A percentile compares a stretch with the other conserved stretches of the same genome.
These are phyloP conservation scores for Malania oleifera DNA, from an alignment of 164 flowering plant genomes.

Conservation along the genomic window DNA sequence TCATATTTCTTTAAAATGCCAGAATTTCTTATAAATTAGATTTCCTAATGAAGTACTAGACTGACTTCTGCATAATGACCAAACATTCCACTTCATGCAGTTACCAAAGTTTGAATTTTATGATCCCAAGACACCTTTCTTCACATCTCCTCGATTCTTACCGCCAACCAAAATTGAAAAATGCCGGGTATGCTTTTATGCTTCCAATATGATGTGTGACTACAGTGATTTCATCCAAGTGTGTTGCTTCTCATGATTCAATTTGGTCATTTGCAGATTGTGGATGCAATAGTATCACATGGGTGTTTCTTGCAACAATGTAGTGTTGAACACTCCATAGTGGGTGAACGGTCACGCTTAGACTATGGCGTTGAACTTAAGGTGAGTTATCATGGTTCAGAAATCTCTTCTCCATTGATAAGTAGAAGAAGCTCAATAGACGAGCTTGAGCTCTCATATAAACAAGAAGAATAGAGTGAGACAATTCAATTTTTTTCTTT, in stretches of 20 bases:
- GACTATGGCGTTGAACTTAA: conserved; percentile 69
- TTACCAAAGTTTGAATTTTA: conserved; percentile 67
- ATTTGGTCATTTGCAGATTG: conserved; percentile 43
- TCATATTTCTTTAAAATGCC: no score
- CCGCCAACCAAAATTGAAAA: conserved; percentile 79
- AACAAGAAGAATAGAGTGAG: neutral
- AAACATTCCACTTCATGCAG: conserved; percentile 30
- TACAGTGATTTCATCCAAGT: neutral
- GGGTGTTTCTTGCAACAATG: conserved; percentile 86
- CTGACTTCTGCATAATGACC: neutral
- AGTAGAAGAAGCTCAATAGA: neutral
- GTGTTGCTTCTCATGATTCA: conserved; percentile 3
- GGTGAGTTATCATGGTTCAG: conserved; percentile 23
- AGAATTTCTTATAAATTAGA: no score
- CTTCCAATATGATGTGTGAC: conserved; percentile 3
- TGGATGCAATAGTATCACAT: conserved; percentile 77
- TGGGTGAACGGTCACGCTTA: conserved; percentile 78
- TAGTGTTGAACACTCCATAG: conserved; percentile 53
- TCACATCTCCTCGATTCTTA: conserved; percentile 75
- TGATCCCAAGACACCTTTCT: conserved; percentile 70
- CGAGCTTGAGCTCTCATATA: no score
- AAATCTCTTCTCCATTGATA: neutral
- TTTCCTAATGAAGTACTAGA: no score
- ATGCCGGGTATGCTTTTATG: conserved; percentile 42
- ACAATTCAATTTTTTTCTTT: neutral